Conservation (phyloP, 73 alveolate species). For the Blepharisma japonicum region DNA sequence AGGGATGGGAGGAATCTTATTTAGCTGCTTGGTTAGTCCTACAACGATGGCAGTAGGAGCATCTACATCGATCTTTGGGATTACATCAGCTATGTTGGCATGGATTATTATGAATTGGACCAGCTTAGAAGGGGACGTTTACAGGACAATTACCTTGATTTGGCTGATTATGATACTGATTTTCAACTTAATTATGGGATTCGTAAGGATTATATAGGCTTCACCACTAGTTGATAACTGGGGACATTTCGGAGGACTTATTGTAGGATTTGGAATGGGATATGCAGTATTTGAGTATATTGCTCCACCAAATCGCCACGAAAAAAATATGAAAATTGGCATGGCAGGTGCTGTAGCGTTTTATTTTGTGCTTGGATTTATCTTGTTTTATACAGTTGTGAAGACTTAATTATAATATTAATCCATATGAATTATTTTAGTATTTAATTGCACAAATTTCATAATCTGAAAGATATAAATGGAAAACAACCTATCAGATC, state of each 20-base stretch:
- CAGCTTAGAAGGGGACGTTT: conserved; percentile 2
- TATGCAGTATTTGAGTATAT: neutral
- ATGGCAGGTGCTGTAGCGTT: neutral
- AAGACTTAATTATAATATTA: too few species aligned
- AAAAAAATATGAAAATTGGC: neutral
- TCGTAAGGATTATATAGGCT: conserved; percentile 27
- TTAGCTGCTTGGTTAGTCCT: conserved; percentile 22
- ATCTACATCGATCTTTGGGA: conserved; percentile 23
- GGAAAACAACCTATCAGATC: too few species aligned
- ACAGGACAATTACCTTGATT: conserved; percentile 9
- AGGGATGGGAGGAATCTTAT: conserved; percentile 27
- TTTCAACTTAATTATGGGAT: conserved; percentile 11
- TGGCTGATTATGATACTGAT: conserved; percentile 26
- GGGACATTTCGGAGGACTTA: conserved; percentile 32
- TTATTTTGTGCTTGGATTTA: neutral
- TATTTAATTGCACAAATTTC: too few species aligned
- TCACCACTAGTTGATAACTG: conserved; percentile 5
- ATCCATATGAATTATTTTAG: too few species aligned
- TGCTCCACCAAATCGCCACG: neutral
- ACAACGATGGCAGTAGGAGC: conserved; percentile 31
- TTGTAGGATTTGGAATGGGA: conserved; percentile 13
- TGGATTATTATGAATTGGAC: conserved; percentile 27
- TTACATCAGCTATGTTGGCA: conserved; percentile 19
- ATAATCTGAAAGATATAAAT: too few species aligned
- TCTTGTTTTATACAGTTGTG: conserved; percentile 3